Percentiles rank a stretch among this genome's conserved stretches.
Evolutionary conservation across 768 basidiomycete species (phyloP).

Genomic region (Mycena chlorophos): DNA sequence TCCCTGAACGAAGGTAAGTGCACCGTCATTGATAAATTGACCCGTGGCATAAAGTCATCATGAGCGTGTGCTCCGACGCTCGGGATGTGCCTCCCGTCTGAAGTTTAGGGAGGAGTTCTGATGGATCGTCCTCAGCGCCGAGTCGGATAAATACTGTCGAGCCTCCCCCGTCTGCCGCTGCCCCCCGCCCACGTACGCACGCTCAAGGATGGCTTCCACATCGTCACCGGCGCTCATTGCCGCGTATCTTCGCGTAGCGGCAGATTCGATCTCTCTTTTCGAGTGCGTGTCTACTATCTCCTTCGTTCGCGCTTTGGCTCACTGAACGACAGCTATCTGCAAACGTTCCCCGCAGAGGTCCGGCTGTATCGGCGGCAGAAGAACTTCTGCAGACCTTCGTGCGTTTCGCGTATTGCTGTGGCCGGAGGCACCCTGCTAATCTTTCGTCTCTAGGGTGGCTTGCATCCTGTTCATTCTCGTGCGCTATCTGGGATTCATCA

Average conservation of each 20-base stretch:
- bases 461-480: conserved; percentile 9
- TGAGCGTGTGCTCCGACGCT: no score
- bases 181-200: no score
- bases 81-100: no score
- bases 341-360: conserved; percentile 3
- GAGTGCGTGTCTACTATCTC: background rate
- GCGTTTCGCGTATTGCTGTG: background rate
- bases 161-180: no score
- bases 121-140: no score
- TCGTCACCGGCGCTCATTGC: background rate
- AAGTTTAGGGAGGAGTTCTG: no score
- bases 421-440: background rate
- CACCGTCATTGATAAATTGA: no score
- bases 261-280: conserved; percentile 1
- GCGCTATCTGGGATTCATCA: conserved; percentile 9
- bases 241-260: conserved; percentile 5
- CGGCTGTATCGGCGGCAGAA: conserved; percentile 8
- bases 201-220: background rate
- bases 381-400: background rate
- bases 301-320: background rate
- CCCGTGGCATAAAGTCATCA: no score
- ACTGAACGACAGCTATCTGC: background rate
- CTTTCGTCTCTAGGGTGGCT: background rate
- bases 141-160: no score
- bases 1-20: no score